Evolutionary conservation across 108 stramenopile species (phyloP).

Genomic region (Mediolabrus comicus): DNA sequence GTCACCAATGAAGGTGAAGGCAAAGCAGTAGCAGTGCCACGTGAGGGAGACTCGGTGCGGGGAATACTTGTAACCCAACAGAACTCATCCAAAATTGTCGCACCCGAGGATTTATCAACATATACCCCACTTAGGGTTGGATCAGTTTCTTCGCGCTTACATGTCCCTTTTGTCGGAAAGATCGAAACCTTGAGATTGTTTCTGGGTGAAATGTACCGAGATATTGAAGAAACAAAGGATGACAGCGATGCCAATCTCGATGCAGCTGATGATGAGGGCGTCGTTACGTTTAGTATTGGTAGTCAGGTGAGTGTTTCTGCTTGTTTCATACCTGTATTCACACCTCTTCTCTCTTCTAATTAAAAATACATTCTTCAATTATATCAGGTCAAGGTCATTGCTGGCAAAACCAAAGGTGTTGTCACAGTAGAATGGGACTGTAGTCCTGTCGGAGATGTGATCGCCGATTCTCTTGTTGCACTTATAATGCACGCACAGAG

Average conservation of each 20-base stretch:
- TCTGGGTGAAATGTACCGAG: constrained; percentile 81
- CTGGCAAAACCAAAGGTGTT: constrained; percentile 62
- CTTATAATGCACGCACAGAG: constrained; percentile 91
- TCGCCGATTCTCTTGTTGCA: constrained; percentile 92
- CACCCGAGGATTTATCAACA: constrained; percentile 81
- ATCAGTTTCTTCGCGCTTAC: constrained; percentile 78
- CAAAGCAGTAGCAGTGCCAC: constrained; percentile 26
- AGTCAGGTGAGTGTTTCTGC: constrained; percentile 48
- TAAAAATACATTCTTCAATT: too few species aligned
- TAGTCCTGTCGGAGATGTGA: constrained; percentile 87
- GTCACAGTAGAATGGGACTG: constrained; percentile 89
- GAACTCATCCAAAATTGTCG: constrained; percentile 78
- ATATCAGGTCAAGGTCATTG: constrained; percentile 61
- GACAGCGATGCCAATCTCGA: constrained; percentile 9
- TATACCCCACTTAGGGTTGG: constrained; percentile 90
- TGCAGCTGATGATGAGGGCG: constrained; percentile 32
- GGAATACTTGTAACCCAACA: constrained; percentile 89
- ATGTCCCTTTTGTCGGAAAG: constrained; percentile 85
- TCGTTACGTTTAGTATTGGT: constrained; percentile 60
- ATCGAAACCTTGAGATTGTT: constrained; percentile 73
- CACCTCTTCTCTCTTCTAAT: background rate
- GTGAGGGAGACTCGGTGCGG: constrained; percentile 68
- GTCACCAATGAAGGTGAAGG: constrained; percentile 14
- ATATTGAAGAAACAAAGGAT: constrained; percentile 52
- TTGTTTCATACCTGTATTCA: background rate